Evolutionary conservation across 495 filamentous ascomycete genomes (phyloP), one percentile per base, ranked within the genome.

Genomic region (Neohortaea acidophila): DNA sequence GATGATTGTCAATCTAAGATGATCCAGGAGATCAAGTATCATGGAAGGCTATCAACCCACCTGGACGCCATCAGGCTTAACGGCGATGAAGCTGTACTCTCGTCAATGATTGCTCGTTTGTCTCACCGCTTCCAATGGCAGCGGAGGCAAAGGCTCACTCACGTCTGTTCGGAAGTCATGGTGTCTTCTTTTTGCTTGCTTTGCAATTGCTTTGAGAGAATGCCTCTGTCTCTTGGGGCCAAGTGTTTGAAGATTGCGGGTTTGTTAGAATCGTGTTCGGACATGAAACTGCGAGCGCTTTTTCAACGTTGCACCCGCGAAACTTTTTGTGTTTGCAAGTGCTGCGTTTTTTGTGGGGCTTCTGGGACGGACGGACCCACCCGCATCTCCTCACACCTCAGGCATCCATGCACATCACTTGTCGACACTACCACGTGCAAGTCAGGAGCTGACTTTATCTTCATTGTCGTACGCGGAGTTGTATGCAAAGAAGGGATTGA

Each of bases 31-130:
- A n/a, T n/a, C n/a, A n/a, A n/a, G 24, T 7, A 32, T 7, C 7
- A 32, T 6, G 14, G 29, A 32, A 32, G 7, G 8, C 24, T 29
- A 3, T 8, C 9, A 21, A n/a, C 70, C 51, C 78, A 92, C 85
- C 76, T 94, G 89, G 70, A 97, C 89, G 64, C 89, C 89, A 67
- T 94, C 86, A 56, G 86, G 86, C 82, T 94, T 94, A 75, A 94
- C 79, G 57, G 86, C 86, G 73, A 94, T 93, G 79, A 94, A 94
- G 65, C 85, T 94, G 54, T 24, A 21, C 24, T 42, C 9, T 21
- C 18, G 27, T 46, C 37, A 55, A 39, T 24, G 30, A 17, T n/a
- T n/a, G n/a, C 18, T 17, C 27, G 15, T 33, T 18, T n/a, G n/a
- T n/a, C 21, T 35, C 24, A 28, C 32, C 40, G 13, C 13, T 36